phyloP scores from a whole-genome alignment of 805 yeast genomes.

The Ogataea pignaliae region DNA sequence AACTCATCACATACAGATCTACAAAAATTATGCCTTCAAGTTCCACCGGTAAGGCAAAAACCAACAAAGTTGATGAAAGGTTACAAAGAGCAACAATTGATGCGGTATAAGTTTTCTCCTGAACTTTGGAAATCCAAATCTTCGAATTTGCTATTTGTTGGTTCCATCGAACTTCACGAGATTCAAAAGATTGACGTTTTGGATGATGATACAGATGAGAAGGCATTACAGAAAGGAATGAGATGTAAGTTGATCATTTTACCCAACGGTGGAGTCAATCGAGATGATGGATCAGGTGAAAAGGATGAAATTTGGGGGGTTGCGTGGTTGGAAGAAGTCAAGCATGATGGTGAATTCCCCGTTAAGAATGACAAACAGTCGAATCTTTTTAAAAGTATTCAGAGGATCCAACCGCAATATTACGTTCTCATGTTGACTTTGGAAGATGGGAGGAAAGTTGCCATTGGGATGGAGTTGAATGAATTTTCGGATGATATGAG shows the following conservation, averaged over 20 bases:
- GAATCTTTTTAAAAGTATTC: constrained; percentile 18
- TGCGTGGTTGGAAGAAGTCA: constrained; percentile 8
- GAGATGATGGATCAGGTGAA: constrained; percentile 3
- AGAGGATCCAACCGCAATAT: constrained; percentile 17
- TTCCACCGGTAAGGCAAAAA: constrained; percentile 1
- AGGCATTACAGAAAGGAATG: constrained; percentile 8
- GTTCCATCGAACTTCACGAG: constrained; percentile 20
- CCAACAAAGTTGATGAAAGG: constrained; percentile 2
- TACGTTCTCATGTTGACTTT: constrained; percentile 18
- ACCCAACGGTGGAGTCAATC: constrained; percentile 8
- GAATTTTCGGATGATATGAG: constrained; percentile 23
- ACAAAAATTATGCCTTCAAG: not conserved
- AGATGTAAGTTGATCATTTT: constrained; percentile 13
- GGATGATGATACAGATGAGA: constrained; percentile 3
- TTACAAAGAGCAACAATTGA: constrained; percentile 8
- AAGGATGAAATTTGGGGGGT: constrained; percentile 14
- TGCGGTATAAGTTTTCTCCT: constrained; percentile 14
- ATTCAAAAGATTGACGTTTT: constrained; percentile 14
- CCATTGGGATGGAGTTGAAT: constrained; percentile 24
- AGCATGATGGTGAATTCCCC: constrained; percentile 6
- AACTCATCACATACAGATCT: not conserved
- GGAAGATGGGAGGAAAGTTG: constrained; percentile 12
- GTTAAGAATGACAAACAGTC: constrained; percentile 11
- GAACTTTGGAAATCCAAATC: constrained; percentile 14
- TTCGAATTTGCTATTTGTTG: constrained; percentile 17